Evolutionary conservation across 192 early-diverging fungal genomes (phyloP).

Genomic region (Backusella tuberculispora): DNA sequence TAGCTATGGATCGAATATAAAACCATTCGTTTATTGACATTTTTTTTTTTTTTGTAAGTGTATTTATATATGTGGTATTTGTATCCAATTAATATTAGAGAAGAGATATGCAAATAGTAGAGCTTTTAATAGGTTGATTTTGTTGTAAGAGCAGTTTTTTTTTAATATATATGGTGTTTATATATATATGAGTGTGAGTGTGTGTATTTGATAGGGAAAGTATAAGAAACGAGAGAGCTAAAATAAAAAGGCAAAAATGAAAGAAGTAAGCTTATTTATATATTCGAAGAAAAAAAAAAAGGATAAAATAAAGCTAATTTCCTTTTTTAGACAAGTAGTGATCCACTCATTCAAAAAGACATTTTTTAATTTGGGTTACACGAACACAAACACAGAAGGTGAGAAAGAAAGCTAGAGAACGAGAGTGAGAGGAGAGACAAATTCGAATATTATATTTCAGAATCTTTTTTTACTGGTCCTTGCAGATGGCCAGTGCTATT

Average conservation of each 20-base stretch:
- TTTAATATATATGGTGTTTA: neutral
- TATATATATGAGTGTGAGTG: neutral
- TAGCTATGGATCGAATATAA: conserved; percentile 37
- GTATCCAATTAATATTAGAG: neutral
- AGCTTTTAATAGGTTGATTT: neutral
- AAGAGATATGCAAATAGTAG: neutral
- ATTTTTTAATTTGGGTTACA: neutral
- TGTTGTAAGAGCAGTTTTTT: neutral
- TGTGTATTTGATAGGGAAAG: neutral
- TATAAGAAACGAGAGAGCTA: neutral
- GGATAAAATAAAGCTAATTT: neutral
- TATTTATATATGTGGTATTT: neutral
- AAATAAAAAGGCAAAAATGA: neutral
- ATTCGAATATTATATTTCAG: neutral
- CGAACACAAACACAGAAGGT: neutral
- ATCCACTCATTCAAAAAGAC: conserved; percentile 2
- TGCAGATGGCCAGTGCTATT: conserved; percentile 15
- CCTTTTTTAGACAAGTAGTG: neutral
- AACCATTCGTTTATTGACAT: conserved; percentile 32
- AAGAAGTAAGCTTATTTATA: neutral
- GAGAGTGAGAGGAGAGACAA: conserved; percentile 4
- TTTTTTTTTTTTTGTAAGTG: neutral
- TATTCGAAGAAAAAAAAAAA: conserved; percentile 1
- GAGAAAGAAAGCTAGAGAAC: neutral
- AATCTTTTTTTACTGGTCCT: neutral